phyloP scores from a whole-genome alignment of 257 asterid species.

The Gentiana macrophylla region DNA sequence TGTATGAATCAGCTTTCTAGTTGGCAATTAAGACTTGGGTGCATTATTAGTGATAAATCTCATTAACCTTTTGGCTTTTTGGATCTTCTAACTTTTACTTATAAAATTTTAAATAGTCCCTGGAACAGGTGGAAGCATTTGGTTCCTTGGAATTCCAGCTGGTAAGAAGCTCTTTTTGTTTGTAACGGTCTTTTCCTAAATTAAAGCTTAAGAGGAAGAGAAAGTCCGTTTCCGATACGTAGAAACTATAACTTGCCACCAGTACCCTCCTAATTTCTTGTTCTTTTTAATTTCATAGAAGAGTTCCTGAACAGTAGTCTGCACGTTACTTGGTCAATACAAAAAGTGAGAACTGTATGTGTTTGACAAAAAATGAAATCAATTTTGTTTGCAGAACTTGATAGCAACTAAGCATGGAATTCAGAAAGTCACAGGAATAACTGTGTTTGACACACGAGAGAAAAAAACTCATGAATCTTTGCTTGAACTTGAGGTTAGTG shows the following conservation, averaged over 20 bases:
- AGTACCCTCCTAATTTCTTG: no score
- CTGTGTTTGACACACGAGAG: conserved; percentile 73
- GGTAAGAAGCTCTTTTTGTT: conserved; percentile 30
- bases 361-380: no score
- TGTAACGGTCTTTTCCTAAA: no score
- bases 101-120: conserved; percentile 35
- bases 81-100: conserved; percentile 7
- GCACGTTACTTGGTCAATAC: no score
- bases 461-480: conserved; percentile 75
- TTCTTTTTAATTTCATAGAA: no score
- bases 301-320: no score
- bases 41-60: no score
- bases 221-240: no score
- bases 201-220: no score
- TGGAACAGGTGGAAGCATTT: conserved; percentile 71
- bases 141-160: conserved; percentile 68
- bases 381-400: conserved; percentile 52
- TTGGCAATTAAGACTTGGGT: no score
- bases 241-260: no score
- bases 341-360: no score
- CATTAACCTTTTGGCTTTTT: neutral
- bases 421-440: conserved; percentile 82
- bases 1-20: neutral
- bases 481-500: conserved; percentile 72
- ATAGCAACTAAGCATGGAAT: conserved; percentile 81